phyloP scores from a whole-genome alignment of 306 rosid genomes.

The Hippophae tibetana region DNA sequence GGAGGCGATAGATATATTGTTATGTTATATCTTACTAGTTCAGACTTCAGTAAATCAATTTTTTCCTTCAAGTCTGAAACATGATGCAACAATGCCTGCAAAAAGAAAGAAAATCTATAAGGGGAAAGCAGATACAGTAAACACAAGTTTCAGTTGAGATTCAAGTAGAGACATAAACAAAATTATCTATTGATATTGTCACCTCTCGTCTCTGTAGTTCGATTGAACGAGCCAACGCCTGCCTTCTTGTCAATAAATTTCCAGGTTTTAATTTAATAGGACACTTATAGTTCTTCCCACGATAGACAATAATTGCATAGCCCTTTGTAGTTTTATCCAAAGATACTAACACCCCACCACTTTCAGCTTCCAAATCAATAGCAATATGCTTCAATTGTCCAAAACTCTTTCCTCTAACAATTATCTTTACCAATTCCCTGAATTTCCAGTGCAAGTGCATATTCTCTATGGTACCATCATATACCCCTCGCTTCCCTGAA shows the following conservation, averaged over 20 bases:
- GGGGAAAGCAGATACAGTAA: conserved; percentile 4
- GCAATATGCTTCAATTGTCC: conserved; percentile 76
- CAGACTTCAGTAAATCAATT: conserved; percentile 59
- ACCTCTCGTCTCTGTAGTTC: conserved; percentile 92
- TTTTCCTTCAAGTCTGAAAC: conserved; percentile 58
- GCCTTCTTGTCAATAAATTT: conserved; percentile 62
- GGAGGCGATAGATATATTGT: no score
- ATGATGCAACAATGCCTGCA: conserved; percentile 72
- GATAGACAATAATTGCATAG: conserved; percentile 58
- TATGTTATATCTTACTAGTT: conserved; percentile 31
- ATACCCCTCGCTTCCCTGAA: conserved; percentile 79
- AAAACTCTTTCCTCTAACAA: conserved; percentile 55
- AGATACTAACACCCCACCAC: conserved; percentile 81
- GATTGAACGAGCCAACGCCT: conserved; percentile 70
- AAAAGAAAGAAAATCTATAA: conserved; percentile 15
- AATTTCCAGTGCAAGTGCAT: conserved; percentile 96
- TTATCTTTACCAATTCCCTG: conserved; percentile 79
- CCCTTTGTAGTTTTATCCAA: conserved; percentile 71
- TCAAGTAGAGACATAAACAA: background rate
- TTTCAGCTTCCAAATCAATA: conserved; percentile 89
- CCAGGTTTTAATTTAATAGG: conserved; percentile 59
- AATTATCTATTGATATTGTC: conserved; percentile 9
- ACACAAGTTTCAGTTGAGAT: background rate
- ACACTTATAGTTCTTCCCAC: conserved; percentile 74
- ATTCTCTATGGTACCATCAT: conserved; percentile 82